Conservation (phyloP, 2,329 filamentous ascomycete genomes). For the Calonectria henricotiae region DNA sequence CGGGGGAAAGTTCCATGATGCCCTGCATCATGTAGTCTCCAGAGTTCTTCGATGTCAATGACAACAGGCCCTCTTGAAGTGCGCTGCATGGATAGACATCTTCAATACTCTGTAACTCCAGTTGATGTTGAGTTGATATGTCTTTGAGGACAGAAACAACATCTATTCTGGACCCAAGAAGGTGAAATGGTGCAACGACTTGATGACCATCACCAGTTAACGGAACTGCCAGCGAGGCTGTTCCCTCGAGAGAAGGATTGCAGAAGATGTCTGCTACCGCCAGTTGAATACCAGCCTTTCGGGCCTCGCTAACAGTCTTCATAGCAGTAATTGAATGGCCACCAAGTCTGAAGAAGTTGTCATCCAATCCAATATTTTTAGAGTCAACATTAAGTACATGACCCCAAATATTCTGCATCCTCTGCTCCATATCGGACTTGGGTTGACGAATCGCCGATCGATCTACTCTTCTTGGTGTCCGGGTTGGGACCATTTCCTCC, state of each 20-base stretch:
- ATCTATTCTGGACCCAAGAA: slow-evolving; percentile 33
- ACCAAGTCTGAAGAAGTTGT: slow-evolving; percentile 52
- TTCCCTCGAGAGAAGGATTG: neutral
- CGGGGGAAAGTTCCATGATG: slow-evolving; percentile 36
- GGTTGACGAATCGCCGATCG: neutral
- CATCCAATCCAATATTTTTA: slow-evolving; percentile 52
- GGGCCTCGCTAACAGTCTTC: slow-evolving; percentile 40
- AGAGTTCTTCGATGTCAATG: slow-evolving; percentile 52
- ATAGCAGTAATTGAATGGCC: slow-evolving; percentile 52
- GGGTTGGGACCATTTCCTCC: neutral
- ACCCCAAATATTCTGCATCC: slow-evolving; percentile 37
- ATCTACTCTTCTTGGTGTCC: neutral
- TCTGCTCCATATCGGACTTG: neutral
- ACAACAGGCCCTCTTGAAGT: slow-evolving; percentile 57
- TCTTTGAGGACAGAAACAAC: neutral
- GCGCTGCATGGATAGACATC: slow-evolving; percentile 59
- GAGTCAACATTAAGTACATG: slow-evolving; percentile 36
- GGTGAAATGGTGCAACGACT: slow-evolving; percentile 60
- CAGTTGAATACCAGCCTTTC: slow-evolving; percentile 29
- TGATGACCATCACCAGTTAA: neutral
- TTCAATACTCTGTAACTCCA: slow-evolving; percentile 39
- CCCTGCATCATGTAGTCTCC: slow-evolving; percentile 45
- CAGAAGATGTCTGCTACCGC: slow-evolving; percentile 40
- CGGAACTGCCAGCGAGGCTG: neutral
- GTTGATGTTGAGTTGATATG: neutral